Conservation (phyloP, 1,284 basidiomycete species). For the Sporisorium graminicola region DNA sequence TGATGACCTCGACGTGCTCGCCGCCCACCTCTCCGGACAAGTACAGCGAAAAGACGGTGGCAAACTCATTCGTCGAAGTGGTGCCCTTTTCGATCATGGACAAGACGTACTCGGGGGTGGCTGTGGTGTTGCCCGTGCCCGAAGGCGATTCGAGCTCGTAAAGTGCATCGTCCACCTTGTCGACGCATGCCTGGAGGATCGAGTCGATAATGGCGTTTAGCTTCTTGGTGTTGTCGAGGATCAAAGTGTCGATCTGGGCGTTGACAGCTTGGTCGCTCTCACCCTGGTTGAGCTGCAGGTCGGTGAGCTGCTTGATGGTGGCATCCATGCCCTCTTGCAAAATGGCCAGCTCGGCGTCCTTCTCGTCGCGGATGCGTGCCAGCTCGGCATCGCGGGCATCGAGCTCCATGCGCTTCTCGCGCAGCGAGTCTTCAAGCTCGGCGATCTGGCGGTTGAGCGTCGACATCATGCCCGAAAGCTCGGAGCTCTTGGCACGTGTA, state of each 20-base stretch:
- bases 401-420: slow-evolving; percentile 79
- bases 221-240: slow-evolving; percentile 97
- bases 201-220: slow-evolving; percentile 99
- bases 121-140: slow-evolving; percentile 91
- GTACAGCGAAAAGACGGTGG: slow-evolving; percentile 91
- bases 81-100: slow-evolving; percentile 98
- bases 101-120: slow-evolving; percentile 96
- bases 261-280: slow-evolving; percentile 89
- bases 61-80: slow-evolving; percentile 95
- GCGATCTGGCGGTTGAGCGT: slow-evolving; percentile 97
- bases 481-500: slow-evolving; percentile 88
- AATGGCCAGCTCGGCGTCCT: slow-evolving; percentile 95
- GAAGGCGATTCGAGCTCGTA: slow-evolving; percentile 97
- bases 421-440: slow-evolving; percentile 92
- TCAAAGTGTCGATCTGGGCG: slow-evolving; percentile 95
- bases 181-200: slow-evolving; percentile 92
- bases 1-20: slow-evolving; percentile 97
- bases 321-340: slow-evolving; percentile 96
- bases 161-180: slow-evolving; percentile 95
- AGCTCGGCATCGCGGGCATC: slow-evolving; percentile 81
- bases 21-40: slow-evolving; percentile 88
- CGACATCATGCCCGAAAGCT: slow-evolving; percentile 86
- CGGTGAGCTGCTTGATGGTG: slow-evolving; percentile 89
- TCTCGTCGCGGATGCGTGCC: slow-evolving; percentile 88
- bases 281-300: slow-evolving; percentile 87